Evolutionary conservation across 345 rosid genomes (phyloP), one percentile per base, ranked within the genome.

Genomic region (Streptanthus diversifolius): DNA sequence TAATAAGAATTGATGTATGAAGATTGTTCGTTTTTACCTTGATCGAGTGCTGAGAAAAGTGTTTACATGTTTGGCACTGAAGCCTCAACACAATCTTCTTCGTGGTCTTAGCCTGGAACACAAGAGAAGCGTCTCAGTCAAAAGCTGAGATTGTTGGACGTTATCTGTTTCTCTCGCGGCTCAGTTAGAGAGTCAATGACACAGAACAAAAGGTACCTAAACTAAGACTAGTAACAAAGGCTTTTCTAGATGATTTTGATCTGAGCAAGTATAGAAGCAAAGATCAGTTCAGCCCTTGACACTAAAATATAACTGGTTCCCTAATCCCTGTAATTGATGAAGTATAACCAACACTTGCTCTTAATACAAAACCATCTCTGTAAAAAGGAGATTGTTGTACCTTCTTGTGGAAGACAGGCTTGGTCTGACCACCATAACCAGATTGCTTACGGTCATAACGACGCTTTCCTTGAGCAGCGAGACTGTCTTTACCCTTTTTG

Each of bases 351-450:
- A 21, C 5, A 21, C 60, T 27, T 3, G 6, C 13, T 3, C 21
- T 7, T 9, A 24, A 3, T 4, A 35, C 36, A 18, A 45, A 30
- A 56, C 4, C 2, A 22, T 0, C 10, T 1, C 0, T 19, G 4
- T 0, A 13, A 51, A 0, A 8, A 52, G 0, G 19, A n/a, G 9
- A 11, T 51, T 1, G 0, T 6, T 0, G 6, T 65, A 87, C 95
- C 90, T 89, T 89, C 84, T 89, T 89, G 89, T 87, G 96, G 73
- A 87, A 89, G 45, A 89, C 96, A 1, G 92, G 92, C 82, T 89
- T 89, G 48, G 92, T 89, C 77, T 89, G 95, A 44, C 95, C 95
- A 71, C 95, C 95, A 61, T 87, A 89, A 45, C 95, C 95, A 18
- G 95, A 89, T 66, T 89, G 92, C 30, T 89, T 87, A 51, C 95